These are phyloP conservation scores for Phytophthora citrophthora DNA, from an alignment of 352 stramenopile species.

Conservation along the genomic window DNA sequence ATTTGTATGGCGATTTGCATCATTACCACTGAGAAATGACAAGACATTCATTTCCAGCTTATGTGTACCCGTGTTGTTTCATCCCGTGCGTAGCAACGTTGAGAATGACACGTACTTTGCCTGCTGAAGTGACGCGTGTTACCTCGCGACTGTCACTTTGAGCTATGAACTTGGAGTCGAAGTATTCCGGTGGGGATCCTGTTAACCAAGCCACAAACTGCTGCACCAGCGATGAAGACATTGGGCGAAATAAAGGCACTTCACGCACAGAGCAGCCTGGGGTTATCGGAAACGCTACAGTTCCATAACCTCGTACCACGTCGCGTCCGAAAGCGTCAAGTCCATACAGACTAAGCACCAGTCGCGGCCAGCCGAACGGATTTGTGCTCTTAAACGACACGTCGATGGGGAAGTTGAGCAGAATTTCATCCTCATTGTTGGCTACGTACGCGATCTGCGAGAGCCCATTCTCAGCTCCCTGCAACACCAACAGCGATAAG, in stretches of 20 bases:
- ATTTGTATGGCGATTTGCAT: slow-evolving; percentile 33
- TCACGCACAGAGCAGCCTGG: slow-evolving; percentile 66
- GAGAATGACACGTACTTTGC: slow-evolving; percentile 58
- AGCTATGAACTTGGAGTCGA: slow-evolving; percentile 81
- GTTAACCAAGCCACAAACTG: slow-evolving; percentile 90
- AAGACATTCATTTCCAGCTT: slow-evolving; percentile 20
- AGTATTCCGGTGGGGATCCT: slow-evolving; percentile 91
- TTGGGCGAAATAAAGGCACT: slow-evolving; percentile 89
- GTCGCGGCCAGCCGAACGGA: slow-evolving; percentile 93
- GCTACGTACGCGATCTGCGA: slow-evolving; percentile 86
- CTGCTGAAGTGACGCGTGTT: slow-evolving; percentile 64
- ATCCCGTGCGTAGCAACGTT: slow-evolving; percentile 76
- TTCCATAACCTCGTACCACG: slow-evolving; percentile 92
- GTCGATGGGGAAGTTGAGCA: slow-evolving; percentile 97
- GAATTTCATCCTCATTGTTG: slow-evolving; percentile 64
- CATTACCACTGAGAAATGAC: slow-evolving; percentile 35
- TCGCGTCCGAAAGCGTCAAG: slow-evolving; percentile 92
- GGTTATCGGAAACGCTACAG: slow-evolving; percentile 78
- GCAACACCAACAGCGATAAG: slow-evolving; percentile 7
- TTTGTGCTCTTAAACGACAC: slow-evolving; percentile 97
- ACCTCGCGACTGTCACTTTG: slow-evolving; percentile 74
- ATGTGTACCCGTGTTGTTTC: slow-evolving; percentile 53
- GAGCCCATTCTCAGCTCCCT: slow-evolving; percentile 84
- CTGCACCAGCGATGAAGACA: slow-evolving; percentile 87
- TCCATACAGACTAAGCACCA: slow-evolving; percentile 90